phyloP scores from a whole-genome alignment of 148 eudicot genomes.

The Heliosperma pusillum region DNA sequence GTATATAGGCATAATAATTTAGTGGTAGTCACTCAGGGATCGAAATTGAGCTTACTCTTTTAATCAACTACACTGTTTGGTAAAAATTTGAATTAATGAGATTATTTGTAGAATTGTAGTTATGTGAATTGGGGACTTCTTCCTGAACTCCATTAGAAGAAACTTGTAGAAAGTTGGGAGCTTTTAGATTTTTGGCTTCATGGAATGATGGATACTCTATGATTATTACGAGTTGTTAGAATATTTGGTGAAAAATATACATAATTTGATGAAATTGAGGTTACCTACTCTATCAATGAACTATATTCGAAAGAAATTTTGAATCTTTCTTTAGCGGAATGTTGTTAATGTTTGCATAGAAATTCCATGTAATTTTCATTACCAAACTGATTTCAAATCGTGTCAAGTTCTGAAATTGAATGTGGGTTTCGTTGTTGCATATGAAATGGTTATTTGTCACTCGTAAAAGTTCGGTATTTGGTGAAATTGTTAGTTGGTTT shows the following conservation, averaged over 20 bases:
- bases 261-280: slow-evolving; percentile 3
- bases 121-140: not conserved
- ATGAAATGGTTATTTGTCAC: not conserved
- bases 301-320: not conserved
- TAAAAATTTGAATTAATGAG: too few species aligned
- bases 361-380: not conserved
- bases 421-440: not conserved
- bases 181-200: not conserved
- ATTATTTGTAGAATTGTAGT: not conserved
- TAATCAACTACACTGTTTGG: too few species aligned
- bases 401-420: not conserved
- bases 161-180: not conserved
- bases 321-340: not conserved
- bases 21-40: too few species aligned
- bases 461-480: not conserved
- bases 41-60: too few species aligned
- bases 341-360: not conserved
- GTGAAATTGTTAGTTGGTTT: not conserved
- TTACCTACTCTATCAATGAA: not conserved
- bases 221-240: not conserved
- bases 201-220: not conserved
- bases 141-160: not conserved
- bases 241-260: not conserved
- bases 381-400: not conserved
- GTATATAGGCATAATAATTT: not conserved